These are phyloP conservation scores for Violaceomyces palustris DNA, from an alignment of 1,284 basidiomycete genomes.

Conservation along the genomic window DNA sequence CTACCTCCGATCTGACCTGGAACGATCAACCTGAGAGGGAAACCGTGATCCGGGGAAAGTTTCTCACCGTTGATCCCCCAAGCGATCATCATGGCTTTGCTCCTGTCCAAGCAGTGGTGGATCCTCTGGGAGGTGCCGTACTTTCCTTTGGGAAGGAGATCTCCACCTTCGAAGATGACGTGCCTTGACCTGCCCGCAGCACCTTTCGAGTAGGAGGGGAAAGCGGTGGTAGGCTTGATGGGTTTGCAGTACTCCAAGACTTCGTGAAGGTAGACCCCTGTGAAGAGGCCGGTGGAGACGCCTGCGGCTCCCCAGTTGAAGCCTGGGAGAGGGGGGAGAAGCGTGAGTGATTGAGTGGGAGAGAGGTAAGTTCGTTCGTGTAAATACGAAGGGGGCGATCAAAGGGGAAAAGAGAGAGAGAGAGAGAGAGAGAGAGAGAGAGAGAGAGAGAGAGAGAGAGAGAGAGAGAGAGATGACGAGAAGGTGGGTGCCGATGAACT, in stretches of 20 bases:
- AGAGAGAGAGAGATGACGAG: neutral
- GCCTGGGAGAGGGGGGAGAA: neutral
- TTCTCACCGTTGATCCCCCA: slow-evolving; percentile 62
- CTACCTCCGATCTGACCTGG: slow-evolving; percentile 65
- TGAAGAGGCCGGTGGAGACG: slow-evolving; percentile 64
- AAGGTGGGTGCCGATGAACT: no score
- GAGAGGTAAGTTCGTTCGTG: neutral
- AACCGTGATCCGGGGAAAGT: slow-evolving; percentile 64
- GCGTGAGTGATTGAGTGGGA: neutral
- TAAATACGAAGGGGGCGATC: no score
- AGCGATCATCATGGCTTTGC: slow-evolving; percentile 62
- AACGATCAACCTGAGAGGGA: slow-evolving; percentile 62
- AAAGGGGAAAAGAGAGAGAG: no score
- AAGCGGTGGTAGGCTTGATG: slow-evolving; percentile 38
- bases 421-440: no score
- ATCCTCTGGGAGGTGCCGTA: slow-evolving; percentile 64
- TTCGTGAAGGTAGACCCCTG: slow-evolving; percentile 64
- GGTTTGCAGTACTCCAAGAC: slow-evolving; percentile 60
- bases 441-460: no score
- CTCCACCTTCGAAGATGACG: slow-evolving; percentile 65
- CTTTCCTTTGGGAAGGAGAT: slow-evolving; percentile 63
- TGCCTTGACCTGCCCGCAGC: slow-evolving; percentile 56
- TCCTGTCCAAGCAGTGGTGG: slow-evolving; percentile 58
- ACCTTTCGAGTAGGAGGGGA: slow-evolving; percentile 39
- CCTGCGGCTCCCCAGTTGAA: slow-evolving; percentile 61